Evolutionary conservation across 768 basidiomycete genomes (phyloP), one percentile per base, ranked within the genome.

Genomic region (Xerocomellus amylosporus): DNA sequence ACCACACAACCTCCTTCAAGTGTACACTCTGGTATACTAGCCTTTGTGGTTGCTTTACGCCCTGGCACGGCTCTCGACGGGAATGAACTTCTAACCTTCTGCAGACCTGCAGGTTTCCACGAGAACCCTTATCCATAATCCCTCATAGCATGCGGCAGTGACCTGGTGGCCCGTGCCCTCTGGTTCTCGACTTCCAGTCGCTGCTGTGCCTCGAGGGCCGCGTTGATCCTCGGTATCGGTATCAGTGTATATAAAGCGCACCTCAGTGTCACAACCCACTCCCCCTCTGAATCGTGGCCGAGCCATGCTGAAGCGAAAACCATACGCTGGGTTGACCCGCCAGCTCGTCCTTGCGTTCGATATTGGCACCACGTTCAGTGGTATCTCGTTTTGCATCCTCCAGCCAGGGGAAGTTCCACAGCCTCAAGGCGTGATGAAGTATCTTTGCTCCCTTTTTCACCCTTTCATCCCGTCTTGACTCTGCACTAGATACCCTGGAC

Each of bases 311-410:
- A 48, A 63, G 15, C 64, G 73, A 46, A 48, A 70, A 14, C 62
- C 66, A 8, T 79, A 73, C 54, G 33, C 55, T 24, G 79, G 78
- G 2, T 54, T 49, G 5, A 42, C 56, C 5, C 63, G 56, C 46
- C 68, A 71, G 49, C 64, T 76, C 7, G 67, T 76, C 17, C 57
- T 75, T 13, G 70, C 71, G 2, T 68, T 76, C 22, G 75, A 75
- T 39, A 51, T 76, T 13, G 73, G 75, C 3, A 75, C 75, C 12
- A 75, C 72, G 8, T 72, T 54, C 44, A 70, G 69, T 43, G 74
- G 69, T 2, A 60, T 75, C 14, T 71, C 71, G 1, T 74, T 65
- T 38, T 68, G 59, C 30, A 74, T 80, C 46, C 69, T 80, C 15
- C 74, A 62, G 48, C 75, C 73, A 2, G 62, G 60, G 1, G 54